Evolutionary conservation across 129 eudicot species (phyloP).

Genomic region (Flaveria ramosissima): DNA sequence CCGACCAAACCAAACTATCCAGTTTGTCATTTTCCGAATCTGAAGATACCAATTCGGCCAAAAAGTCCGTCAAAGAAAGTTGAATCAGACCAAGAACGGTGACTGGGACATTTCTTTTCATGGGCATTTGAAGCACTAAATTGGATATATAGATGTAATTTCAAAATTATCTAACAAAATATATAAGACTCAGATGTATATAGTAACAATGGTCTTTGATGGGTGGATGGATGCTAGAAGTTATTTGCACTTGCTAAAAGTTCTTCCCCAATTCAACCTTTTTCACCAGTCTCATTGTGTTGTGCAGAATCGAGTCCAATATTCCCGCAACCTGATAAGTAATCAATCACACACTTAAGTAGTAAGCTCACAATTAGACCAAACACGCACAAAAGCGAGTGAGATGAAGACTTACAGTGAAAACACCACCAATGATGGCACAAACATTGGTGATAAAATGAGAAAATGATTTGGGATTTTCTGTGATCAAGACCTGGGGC

Average conservation of each 20-base stretch:
- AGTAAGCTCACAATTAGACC: neutral
- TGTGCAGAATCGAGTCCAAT: constrained; percentile 84
- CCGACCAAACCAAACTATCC: neutral
- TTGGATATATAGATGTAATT: constrained; percentile 15
- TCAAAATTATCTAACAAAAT: constrained; percentile 39
- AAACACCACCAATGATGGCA: constrained; percentile 97
- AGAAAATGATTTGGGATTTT: constrained; percentile 64
- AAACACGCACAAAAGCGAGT: neutral
- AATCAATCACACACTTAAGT: neutral
- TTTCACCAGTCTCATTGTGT: constrained; percentile 73
- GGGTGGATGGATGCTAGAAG: constrained; percentile 19
- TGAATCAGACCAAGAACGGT: neutral
- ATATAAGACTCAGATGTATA: constrained; percentile 31
- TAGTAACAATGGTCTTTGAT: constrained; percentile 20
- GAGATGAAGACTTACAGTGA: constrained; percentile 64
- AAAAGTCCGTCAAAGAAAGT: neutral
- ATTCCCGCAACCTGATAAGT: constrained; percentile 90
- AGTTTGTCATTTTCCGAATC: neutral
- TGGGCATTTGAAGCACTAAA: constrained; percentile 5
- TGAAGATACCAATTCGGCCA: neutral
- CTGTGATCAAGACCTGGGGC: constrained; percentile 74
- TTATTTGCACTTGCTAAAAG: constrained; percentile 48
- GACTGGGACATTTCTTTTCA: neutral
- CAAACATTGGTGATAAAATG: constrained; percentile 92
- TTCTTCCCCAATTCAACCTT: constrained; percentile 92